Evolutionary conservation across 2,329 filamentous ascomycete genomes (phyloP).

Genomic region (Laburnicola sp.): DNA sequence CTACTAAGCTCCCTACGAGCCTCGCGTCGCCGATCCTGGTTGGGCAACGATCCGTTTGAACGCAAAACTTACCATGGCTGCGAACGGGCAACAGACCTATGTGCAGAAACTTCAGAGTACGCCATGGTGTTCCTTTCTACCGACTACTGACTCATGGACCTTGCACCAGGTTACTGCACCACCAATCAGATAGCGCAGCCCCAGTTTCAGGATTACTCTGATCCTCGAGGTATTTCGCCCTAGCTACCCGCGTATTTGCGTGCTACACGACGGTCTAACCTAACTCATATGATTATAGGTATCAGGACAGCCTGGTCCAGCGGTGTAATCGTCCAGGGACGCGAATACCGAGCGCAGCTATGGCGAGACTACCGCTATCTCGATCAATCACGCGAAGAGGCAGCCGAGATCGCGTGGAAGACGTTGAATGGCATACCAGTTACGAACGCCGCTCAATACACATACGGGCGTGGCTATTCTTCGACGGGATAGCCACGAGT

Average conservation of each 20-base stretch:
- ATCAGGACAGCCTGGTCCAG: slow-evolving; percentile 44
- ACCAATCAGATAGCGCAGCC: slow-evolving; percentile 41
- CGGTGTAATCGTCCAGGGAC: slow-evolving; percentile 40
- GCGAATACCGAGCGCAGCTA: slow-evolving; percentile 39
- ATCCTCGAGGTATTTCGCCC: slow-evolving; percentile 39
- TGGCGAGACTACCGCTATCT: slow-evolving; percentile 45
- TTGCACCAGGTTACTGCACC: slow-evolving; percentile 34
- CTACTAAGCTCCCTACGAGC: not conserved
- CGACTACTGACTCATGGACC: slow-evolving; percentile 5
- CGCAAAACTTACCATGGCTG: slow-evolving; percentile 27
- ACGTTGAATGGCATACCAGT: slow-evolving; percentile 24
- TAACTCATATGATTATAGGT: slow-evolving; percentile 18
- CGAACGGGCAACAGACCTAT: slow-evolving; percentile 31
- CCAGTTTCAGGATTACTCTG: slow-evolving; percentile 44
- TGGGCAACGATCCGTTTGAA: not conserved
- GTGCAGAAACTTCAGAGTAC: slow-evolving; percentile 40
- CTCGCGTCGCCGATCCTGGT: not conserved
- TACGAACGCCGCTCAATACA: slow-evolving; percentile 22
- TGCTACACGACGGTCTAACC: slow-evolving; percentile 16
- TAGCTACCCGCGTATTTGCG: not conserved
- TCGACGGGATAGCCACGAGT: slow-evolving; percentile 25
- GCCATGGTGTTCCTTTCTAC: slow-evolving; percentile 11
- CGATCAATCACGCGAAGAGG: slow-evolving; percentile 43
- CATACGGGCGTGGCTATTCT: slow-evolving; percentile 24
- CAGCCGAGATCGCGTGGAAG: slow-evolving; percentile 42